A percentile compares a stretch with the other conserved stretches of the same genome.
phyloP scores from a whole-genome alignment of 495 filamentous ascomycete species.

The Hypoxylon trugodes region DNA sequence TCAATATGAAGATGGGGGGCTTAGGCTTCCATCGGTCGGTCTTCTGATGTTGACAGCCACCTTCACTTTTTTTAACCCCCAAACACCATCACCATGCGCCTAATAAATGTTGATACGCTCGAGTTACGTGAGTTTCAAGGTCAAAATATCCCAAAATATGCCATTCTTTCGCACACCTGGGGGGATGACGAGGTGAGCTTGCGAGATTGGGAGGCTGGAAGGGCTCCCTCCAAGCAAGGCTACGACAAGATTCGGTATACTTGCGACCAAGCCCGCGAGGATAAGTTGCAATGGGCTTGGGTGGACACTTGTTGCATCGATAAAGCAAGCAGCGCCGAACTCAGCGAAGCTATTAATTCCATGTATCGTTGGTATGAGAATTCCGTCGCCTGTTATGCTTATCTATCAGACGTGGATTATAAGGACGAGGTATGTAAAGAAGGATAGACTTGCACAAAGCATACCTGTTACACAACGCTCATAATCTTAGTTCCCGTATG shows the following conservation, averaged over 20 bases:
- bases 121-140: conserved; percentile 33
- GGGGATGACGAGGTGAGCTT: conserved; percentile 45
- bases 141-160: conserved; percentile 38
- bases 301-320: conserved; percentile 60
- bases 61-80: not conserved
- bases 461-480: not conserved
- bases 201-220: conserved; percentile 37
- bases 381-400: conserved; percentile 48
- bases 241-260: conserved; percentile 47
- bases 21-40: conserved; percentile 2
- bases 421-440: not conserved
- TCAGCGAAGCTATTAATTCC: conserved; percentile 57
- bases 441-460: not conserved
- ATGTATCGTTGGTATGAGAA: conserved; percentile 56
- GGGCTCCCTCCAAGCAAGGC: conserved; percentile 20
- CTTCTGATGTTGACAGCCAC: not conserved
- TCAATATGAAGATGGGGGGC: not conserved
- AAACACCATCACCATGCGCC: conserved; percentile 20
- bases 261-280: conserved; percentile 41
- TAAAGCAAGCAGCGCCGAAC: conserved; percentile 54
- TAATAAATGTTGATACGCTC: conserved; percentile 34
- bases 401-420: conserved; percentile 31
- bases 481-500: conserved; percentile 21
- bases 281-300: conserved; percentile 51
- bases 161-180: conserved; percentile 52